phyloP scores from a whole-genome alignment of 1,284 basidiomycete species.

The Fomitopsis pinicola region DNA sequence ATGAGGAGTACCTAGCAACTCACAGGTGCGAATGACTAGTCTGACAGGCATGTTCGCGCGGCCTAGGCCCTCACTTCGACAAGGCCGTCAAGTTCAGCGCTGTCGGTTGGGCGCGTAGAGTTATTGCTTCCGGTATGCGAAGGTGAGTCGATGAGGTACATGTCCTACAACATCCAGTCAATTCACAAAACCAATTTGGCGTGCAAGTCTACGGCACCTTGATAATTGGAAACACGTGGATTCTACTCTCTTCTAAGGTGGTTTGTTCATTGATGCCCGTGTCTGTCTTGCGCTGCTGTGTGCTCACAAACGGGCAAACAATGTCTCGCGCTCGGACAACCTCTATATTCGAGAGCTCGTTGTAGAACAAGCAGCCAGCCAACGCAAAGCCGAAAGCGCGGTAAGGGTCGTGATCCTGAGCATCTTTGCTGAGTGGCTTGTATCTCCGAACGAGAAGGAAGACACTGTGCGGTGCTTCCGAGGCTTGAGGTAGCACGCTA shows the following conservation, averaged over 20 bases:
- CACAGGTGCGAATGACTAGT: too few species aligned
- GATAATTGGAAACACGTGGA: not conserved
- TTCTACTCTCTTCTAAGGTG: not conserved
- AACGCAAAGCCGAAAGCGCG: not conserved
- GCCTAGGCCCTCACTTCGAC: too few species aligned
- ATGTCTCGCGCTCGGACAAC: not conserved
- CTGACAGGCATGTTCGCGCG: too few species aligned
- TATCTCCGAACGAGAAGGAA: not conserved
- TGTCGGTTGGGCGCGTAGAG: too few species aligned
- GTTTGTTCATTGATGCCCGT: too few species aligned
- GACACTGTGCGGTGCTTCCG: not conserved
- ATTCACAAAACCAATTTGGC: too few species aligned
- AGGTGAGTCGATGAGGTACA: too few species aligned
- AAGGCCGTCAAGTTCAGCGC: too few species aligned
- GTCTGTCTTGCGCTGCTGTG: not conserved
- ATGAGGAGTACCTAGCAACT: too few species aligned
- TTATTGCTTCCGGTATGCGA: too few species aligned
- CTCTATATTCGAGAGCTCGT: not conserved
- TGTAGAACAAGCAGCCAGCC: not conserved
- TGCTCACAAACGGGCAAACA: not conserved
- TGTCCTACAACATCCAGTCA: too few species aligned
- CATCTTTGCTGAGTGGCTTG: not conserved
- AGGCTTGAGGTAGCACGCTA: too few species aligned
- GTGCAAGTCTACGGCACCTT: not conserved
- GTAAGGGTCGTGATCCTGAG: not conserved